These are phyloP conservation scores for Prinsepia uniflora DNA, from an alignment of 306 rosid genomes.

Conservation along the genomic window DNA sequence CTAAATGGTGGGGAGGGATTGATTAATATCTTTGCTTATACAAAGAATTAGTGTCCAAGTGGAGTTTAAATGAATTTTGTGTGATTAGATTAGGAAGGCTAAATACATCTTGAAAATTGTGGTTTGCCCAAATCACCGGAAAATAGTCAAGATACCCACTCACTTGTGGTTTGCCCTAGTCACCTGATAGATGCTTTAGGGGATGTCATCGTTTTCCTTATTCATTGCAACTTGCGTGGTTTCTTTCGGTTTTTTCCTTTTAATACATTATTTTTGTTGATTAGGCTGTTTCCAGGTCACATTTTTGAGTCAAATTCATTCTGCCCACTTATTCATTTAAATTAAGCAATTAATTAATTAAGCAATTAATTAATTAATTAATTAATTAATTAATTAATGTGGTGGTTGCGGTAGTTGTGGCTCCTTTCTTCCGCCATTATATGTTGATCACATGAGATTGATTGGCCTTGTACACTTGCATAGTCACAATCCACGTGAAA, in stretches of 20 bases:
- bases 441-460: conserved; percentile 54
- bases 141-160: too few species aligned
- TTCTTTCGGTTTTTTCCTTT: not conserved
- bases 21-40: not conserved
- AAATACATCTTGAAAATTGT: too few species aligned
- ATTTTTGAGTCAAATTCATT: conserved; percentile 15
- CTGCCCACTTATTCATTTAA: not conserved
- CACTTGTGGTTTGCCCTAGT: not conserved
- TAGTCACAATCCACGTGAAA: conserved; percentile 50
- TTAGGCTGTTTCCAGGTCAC: conserved; percentile 24
- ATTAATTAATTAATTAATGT: conserved; percentile 23
- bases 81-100: too few species aligned
- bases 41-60: too few species aligned
- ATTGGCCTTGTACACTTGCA: conserved; percentile 38
- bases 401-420: conserved; percentile 34
- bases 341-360: conserved; percentile 8
- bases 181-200: not conserved
- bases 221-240: conserved; percentile 18
- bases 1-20: not conserved
- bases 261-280: too few species aligned
- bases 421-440: conserved; percentile 24
- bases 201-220: not conserved
- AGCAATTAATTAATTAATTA: not conserved
- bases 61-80: too few species aligned
- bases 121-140: too few species aligned